These are phyloP conservation scores for Starmerella bombi DNA, from an alignment of 805 yeast species.

Conservation along the genomic window DNA sequence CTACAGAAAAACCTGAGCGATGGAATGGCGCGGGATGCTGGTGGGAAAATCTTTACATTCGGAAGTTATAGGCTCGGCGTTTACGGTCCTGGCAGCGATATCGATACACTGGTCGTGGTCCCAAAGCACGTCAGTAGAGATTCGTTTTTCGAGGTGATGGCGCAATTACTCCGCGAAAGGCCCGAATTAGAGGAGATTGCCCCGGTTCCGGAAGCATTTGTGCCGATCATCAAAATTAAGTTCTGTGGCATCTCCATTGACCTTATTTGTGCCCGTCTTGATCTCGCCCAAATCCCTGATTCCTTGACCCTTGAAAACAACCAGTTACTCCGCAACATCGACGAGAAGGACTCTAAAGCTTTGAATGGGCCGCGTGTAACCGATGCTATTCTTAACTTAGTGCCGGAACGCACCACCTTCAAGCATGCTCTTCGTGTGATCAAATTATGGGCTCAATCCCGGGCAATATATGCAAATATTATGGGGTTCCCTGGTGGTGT, in stretches of 20 bases:
- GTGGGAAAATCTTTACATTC: constrained; percentile 92
- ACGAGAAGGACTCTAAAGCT: constrained; percentile 80
- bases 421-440: constrained; percentile 85
- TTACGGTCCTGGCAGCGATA: constrained; percentile 96
- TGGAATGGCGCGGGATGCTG: constrained; percentile 95
- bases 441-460: constrained; percentile 90
- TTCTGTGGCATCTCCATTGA: constrained; percentile 89
- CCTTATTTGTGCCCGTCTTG: constrained; percentile 70
- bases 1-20: constrained; percentile 82
- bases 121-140: constrained; percentile 90
- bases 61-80: constrained; percentile 94
- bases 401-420: constrained; percentile 86
- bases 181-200: constrained; percentile 83
- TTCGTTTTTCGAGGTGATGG: constrained; percentile 78
- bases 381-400: constrained; percentile 77
- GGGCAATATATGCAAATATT: constrained; percentile 88
- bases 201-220: constrained; percentile 92
- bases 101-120: constrained; percentile 90
- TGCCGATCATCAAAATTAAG: constrained; percentile 86
- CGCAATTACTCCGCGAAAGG: constrained; percentile 49
- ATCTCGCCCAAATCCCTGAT: constrained; percentile 69
- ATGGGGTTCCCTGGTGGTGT: constrained; percentile 99
- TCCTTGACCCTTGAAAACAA: constrained; percentile 70
- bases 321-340: constrained; percentile 70
- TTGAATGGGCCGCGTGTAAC: constrained; percentile 95